phyloP scores from a whole-genome alignment of 352 stramenopile genomes.

The Blastocystis sp. region DNA sequence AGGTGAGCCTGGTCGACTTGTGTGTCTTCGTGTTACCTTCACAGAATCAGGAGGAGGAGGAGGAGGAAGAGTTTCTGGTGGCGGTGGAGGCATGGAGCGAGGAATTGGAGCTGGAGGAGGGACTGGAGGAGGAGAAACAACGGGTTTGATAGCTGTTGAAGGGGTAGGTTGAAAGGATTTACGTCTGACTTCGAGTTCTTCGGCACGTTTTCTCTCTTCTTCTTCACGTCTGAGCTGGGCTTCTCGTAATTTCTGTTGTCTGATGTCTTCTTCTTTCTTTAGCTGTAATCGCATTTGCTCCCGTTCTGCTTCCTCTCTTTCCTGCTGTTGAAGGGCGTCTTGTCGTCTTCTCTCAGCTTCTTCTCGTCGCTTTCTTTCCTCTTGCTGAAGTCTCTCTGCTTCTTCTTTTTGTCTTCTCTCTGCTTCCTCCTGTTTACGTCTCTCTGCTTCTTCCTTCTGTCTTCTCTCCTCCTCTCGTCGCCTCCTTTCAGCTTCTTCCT shows the following conservation, averaged over 20 bases:
- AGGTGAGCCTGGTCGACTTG: not conserved
- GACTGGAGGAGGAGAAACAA: not conserved
- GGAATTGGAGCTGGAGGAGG: not conserved
- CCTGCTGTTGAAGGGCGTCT: no score
- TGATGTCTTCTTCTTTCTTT: not conserved
- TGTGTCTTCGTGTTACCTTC: not conserved
- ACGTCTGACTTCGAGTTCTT: not conserved
- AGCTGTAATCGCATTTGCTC: not conserved
- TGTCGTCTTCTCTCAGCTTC: not conserved
- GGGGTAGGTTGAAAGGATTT: not conserved
- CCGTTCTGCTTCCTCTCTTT: not conserved
- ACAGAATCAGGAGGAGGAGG: not conserved
- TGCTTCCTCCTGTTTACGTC: not conserved
- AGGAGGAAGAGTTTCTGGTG: slow-evolving; percentile 1
- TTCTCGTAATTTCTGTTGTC: not conserved
- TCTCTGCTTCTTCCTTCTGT: not conserved
- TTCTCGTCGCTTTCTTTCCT: not conserved
- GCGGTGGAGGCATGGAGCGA: not conserved
- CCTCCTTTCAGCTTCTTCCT: not conserved
- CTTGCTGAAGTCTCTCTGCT: no score
- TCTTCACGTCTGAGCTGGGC: not conserved
- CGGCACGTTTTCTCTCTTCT: not conserved
- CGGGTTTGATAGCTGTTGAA: slow-evolving; percentile 1
- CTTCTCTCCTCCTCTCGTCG: not conserved
- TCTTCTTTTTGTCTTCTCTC: not conserved